Evolutionary conservation across 2,329 filamentous ascomycete genomes (phyloP), one percentile per base, ranked within the genome.

Genomic region (Septoria petroselini): DNA sequence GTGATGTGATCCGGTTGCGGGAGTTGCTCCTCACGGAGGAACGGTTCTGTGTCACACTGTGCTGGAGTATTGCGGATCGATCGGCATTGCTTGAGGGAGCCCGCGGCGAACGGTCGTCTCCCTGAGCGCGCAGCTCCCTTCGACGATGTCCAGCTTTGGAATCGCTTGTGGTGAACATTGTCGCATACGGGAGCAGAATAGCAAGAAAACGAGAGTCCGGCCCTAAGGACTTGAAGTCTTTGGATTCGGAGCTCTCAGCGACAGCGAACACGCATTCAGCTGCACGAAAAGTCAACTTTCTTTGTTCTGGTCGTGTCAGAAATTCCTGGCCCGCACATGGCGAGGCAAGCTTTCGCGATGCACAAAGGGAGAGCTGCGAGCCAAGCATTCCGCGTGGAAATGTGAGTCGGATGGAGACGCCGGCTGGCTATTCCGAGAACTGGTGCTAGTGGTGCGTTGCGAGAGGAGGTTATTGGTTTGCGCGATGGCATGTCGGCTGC

Each of bases 341-440:
- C 6, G 3, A 18, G 41, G 41, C 31, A 34, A 23, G 18, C 42
- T 46, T 46, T 46, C 8, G 30, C 19, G 42, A 46, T 6, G 43
- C 19, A 30, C 33, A 39, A 31, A 38, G 43, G 33, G 17, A 30
- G 15, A 37, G 18, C 17, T 15, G 14, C 17, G 33, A 18, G 33
- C 33, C 33, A 37, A 37, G 33, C 33, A 37, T 37, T 37, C 33
- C 33, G 8, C 14, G 18, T 8, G 33, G n/a, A n/a, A 37, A 37
- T 9, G 3, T n/a, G 14, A 37, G 8, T 7, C 33, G 33, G 33
- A 37, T 12, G 23, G 23, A 27, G 23, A 9, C 23, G 14, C 14
- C 14, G 33, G 33, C 33, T 37, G 8, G 33, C 14, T 37, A 37
- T 37, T 18, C 33, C 33, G 33, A 37, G 23, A 27, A 9, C 23